A percentile compares a stretch with the other conserved stretches of the same genome.
phyloP scores from a whole-genome alignment of 2,329 filamentous ascomycete species.

The Zasmidium citrigriseum region DNA sequence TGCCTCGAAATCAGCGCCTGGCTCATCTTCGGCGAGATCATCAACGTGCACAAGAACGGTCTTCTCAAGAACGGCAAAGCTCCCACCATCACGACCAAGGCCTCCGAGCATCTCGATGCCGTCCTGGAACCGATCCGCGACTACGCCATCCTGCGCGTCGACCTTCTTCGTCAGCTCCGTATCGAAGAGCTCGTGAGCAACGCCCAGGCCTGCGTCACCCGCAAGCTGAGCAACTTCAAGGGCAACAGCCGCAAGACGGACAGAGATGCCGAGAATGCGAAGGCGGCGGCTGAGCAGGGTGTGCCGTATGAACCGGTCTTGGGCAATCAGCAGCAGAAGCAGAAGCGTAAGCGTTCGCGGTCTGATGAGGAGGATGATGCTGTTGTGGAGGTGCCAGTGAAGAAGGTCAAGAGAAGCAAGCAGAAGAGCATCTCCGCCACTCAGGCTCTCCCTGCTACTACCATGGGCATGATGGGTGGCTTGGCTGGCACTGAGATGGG shows the following conservation, averaged over 20 bases:
- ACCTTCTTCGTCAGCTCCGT: not conserved
- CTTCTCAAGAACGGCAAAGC: too few relatives aligned
- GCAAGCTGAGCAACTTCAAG: conserved; percentile 3
- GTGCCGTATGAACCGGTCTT: not conserved
- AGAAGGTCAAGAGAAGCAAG: not conserved
- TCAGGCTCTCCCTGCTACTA: too few relatives aligned
- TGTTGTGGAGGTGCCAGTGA: too few relatives aligned
- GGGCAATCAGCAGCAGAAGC: not conserved
- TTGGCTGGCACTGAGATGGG: too few relatives aligned
- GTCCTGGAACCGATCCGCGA: not conserved
- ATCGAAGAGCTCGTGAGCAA: conserved; percentile 1
- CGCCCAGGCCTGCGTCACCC: not conserved
- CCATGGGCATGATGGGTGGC: too few relatives aligned
- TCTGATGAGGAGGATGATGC: not conserved
- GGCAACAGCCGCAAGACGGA: conserved; percentile 2
- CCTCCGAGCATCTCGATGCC: not conserved
- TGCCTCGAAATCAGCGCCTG: not conserved
- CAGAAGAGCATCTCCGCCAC: not conserved
- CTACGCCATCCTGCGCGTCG: conserved; percentile 7
- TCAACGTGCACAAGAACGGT: not conserved
- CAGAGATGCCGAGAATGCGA: not conserved
- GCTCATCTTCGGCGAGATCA: not conserved
- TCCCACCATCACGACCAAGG: not conserved
- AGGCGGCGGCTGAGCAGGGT: not conserved
- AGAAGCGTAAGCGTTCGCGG: conserved; percentile 5